These are phyloP conservation scores for Tetragonia tetragonoides DNA, from an alignment of 148 eudicot species.

Conservation along the genomic window DNA sequence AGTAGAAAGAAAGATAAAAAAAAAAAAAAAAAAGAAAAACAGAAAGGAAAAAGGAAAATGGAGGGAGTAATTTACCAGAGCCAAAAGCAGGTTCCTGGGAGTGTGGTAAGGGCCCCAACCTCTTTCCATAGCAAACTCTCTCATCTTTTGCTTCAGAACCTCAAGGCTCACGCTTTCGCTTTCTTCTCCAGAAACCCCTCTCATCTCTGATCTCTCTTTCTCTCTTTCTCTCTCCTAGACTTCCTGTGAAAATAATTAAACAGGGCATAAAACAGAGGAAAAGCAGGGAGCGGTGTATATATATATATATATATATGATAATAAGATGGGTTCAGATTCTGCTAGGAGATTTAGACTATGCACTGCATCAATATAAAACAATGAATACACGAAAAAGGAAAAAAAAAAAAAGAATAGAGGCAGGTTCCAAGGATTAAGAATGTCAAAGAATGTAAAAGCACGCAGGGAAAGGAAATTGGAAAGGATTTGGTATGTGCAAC, in stretches of 20 bases:
- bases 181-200: constrained; percentile 25
- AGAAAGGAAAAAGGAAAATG: background rate
- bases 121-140: constrained; percentile 62
- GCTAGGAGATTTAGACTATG: too few relatives aligned
- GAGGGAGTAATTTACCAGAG: constrained; percentile 45
- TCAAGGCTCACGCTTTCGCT: constrained; percentile 55
- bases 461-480: too few relatives aligned
- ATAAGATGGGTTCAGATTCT: too few relatives aligned
- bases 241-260: too few relatives aligned
- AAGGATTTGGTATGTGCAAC: too few relatives aligned
- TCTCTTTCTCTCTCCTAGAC: constrained; percentile 6
- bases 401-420: too few relatives aligned
- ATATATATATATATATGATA: too few relatives aligned
- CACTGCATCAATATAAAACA: too few relatives aligned
- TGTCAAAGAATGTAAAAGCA: too few relatives aligned
- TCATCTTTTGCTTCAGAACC: constrained; percentile 52
- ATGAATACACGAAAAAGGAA: too few relatives aligned
- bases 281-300: too few relatives aligned
- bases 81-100: constrained; percentile 83
- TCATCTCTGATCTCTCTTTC: constrained; percentile 38
- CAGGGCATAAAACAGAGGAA: constrained; percentile 6
- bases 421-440: too few relatives aligned
- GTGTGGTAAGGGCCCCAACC: constrained; percentile 73
- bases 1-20: background rate
- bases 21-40: background rate